Conservation (phyloP, 495 filamentous ascomycete genomes). For the Hyaloscypha variabilis region DNA sequence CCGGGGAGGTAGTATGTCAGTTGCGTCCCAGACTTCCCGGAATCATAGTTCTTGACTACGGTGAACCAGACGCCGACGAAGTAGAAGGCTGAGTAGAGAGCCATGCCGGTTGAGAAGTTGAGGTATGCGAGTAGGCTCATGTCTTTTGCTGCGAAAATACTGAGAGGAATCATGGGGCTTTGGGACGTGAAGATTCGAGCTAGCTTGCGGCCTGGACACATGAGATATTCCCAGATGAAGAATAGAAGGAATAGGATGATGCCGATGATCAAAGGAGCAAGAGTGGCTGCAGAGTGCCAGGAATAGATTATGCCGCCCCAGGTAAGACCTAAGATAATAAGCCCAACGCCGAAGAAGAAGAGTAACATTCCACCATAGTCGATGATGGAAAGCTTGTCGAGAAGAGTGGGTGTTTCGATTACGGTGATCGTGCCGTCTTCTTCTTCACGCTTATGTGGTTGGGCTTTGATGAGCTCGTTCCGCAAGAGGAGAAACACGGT, state of each 20-base stretch:
- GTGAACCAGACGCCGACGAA: slow-evolving; percentile 63
- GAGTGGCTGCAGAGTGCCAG: slow-evolving; percentile 52
- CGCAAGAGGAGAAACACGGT: slow-evolving; percentile 47
- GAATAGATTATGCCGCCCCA: slow-evolving; percentile 61
- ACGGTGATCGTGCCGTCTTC: slow-evolving; percentile 6
- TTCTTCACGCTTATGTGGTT: slow-evolving; percentile 35
- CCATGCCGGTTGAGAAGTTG: slow-evolving; percentile 55
- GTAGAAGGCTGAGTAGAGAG: slow-evolving; percentile 59
- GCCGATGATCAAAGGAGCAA: slow-evolving; percentile 55
- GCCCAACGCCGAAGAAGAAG: slow-evolving; percentile 62
- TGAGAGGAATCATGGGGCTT: slow-evolving; percentile 59
- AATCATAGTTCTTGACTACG: slow-evolving; percentile 47
- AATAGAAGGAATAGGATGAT: slow-evolving; percentile 47
- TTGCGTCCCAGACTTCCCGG: slow-evolving; percentile 52
- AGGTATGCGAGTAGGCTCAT: slow-evolving; percentile 53
- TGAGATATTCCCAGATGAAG: slow-evolving; percentile 56
- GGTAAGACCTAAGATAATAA: slow-evolving; percentile 58
- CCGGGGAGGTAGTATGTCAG: slow-evolving; percentile 51
- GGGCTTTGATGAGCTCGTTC: slow-evolving; percentile 39
- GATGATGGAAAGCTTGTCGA: slow-evolving; percentile 47
- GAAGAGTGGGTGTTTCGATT: slow-evolving; percentile 22
- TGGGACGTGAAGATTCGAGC: slow-evolving; percentile 47
- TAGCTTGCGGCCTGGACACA: slow-evolving; percentile 49
- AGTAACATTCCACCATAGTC: slow-evolving; percentile 58
- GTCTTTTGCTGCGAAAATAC: slow-evolving; percentile 51